Evolutionary conservation across 2,329 filamentous ascomycete genomes (phyloP).

Genomic region (Cryphonectria nitschkei): DNA sequence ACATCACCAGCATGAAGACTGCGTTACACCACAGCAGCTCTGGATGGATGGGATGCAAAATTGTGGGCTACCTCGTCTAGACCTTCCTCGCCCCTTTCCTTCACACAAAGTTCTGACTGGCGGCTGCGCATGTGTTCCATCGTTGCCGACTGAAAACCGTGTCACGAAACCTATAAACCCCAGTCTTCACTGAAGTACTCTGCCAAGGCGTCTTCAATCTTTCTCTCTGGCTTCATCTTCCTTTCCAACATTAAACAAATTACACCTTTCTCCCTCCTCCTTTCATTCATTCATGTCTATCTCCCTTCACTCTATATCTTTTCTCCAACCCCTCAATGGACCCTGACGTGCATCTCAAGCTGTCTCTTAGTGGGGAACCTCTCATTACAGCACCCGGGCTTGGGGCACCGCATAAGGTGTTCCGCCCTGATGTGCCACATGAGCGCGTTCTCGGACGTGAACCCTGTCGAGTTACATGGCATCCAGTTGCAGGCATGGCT

Average conservation of each 20-base stretch:
- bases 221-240: background rate
- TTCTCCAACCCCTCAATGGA: background rate
- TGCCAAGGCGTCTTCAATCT: background rate
- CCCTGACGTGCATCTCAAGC: slow-evolving; percentile 43
- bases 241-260: background rate
- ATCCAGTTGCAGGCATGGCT: slow-evolving; percentile 46
- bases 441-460: slow-evolving; percentile 43
- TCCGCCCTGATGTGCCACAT: slow-evolving; percentile 49
- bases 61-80: background rate
- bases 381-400: slow-evolving; percentile 43
- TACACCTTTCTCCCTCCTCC: background rate
- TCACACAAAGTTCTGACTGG: background rate
- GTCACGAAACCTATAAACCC: background rate
- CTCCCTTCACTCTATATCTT: no score
- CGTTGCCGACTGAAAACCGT: background rate
- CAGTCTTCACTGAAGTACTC: background rate
- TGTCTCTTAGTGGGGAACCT: slow-evolving; percentile 40
- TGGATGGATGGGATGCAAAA: background rate
- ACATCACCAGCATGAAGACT: background rate
- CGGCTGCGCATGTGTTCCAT: background rate
- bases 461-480: slow-evolving; percentile 41
- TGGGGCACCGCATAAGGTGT: slow-evolving; percentile 48
- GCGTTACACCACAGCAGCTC: background rate
- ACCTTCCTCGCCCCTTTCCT: background rate
- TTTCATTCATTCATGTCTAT: background rate